Base-by-base conservation (phyloP, 805 yeast species). In the Kluyveromyces dobzhanskii region DNA sequence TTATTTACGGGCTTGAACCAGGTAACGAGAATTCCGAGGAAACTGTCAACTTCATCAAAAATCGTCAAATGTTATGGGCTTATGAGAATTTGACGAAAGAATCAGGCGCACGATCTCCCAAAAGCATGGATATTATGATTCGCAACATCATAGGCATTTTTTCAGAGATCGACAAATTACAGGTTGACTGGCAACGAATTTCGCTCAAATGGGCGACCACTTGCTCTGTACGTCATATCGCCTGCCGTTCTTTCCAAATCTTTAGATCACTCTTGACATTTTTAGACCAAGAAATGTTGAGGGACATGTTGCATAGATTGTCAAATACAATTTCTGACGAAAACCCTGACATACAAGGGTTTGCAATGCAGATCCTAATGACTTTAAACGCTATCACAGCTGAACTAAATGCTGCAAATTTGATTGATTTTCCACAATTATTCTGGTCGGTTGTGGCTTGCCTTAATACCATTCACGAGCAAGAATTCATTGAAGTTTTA, bases 381-480 rank as follows among this genome's bases (percentile, higher is more conserved):
- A 90, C 98, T 0, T 61, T 92, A 50, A 87, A 90, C 63, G 95
- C 97, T 0, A 78, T 87, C 11, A 84, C 90, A 2, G 92, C 95
- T 0, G 94, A 86, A 51, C 63, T 87, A 32, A 84, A 80, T 48
- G 72, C 90, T 7, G 83, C 76, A 28, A 80, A 83, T 47, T 64
- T 92, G 44, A 80, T 85, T 40, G 83, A 85, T 46, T 86, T 81
- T 59, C 97, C 98, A 1, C 97, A 88, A 54, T 64, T 94, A 29
- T 92, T 90, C 56, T 92, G 99, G 99, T 81, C 88, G 0, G 76
- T 88, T 25, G 92, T 87, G 11, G 98, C 97, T 0, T 82, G 96
- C 48, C 64, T 92, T 45, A 80, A 80, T 42, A 85, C 97, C 0
- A 73, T 87, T 21, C 95, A 88, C 50, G 97, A 94, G 56, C 87